Percentiles rank a stretch among this genome's conserved stretches.
Conservation (phyloP, 2,329 filamentous ascomycete genomes). For the Trichoderma gracile region DNA sequence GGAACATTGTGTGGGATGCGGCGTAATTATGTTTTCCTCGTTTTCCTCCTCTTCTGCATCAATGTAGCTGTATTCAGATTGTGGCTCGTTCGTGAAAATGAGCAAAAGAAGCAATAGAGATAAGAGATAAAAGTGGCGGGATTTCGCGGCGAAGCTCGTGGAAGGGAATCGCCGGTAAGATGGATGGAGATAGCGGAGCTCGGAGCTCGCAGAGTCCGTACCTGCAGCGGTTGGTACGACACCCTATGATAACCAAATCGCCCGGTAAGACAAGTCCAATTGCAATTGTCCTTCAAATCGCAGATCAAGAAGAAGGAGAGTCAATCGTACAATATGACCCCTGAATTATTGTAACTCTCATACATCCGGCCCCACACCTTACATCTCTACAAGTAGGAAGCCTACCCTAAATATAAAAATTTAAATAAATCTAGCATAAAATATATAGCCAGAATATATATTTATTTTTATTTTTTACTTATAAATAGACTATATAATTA, state of each 20-base stretch:
- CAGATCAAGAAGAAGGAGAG: neutral
- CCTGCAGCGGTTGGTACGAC: neutral
- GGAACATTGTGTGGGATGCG: slow-evolving; percentile 17
- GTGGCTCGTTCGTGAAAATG: neutral
- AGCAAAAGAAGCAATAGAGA: neutral
- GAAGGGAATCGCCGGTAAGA: slow-evolving; percentile 6
- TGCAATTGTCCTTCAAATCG: neutral
- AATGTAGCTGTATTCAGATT: neutral
- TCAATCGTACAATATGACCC: too few species aligned
- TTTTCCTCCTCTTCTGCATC: neutral
- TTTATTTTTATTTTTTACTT: too few species aligned
- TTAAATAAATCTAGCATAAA: too few species aligned
- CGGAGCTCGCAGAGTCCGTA: slow-evolving; percentile 22
- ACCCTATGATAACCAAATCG: neutral
- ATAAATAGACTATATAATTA: too few species aligned
- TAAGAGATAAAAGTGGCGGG: neutral
- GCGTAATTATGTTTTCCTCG: neutral
- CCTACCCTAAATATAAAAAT: too few species aligned
- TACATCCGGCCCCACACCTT: too few species aligned
- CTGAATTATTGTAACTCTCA: too few species aligned
- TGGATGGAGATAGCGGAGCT: slow-evolving; percentile 26
- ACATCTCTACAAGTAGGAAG: too few species aligned
- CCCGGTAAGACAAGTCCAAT: neutral
- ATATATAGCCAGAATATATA: too few species aligned
- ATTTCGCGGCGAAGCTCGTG: slow-evolving; percentile 20